Evolutionary conservation across 495 filamentous ascomycete species (phyloP).

Genomic region (Chaetomidium leptoderma): DNA sequence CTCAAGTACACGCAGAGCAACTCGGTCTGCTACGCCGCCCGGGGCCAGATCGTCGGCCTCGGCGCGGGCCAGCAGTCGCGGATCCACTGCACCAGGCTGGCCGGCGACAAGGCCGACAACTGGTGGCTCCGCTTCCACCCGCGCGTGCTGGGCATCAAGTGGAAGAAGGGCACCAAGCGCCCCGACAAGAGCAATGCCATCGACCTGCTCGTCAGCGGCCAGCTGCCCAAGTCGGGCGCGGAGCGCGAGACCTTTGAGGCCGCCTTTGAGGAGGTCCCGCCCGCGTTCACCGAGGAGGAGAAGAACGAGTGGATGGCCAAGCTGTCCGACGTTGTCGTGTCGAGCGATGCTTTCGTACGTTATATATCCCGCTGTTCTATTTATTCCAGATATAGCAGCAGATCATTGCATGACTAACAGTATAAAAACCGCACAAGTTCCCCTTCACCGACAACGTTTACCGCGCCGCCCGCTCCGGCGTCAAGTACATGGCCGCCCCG

Average conservation of each 20-base stretch:
- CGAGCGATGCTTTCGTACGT: slow-evolving; percentile 91
- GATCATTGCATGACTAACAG: no score
- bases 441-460: slow-evolving; percentile 98
- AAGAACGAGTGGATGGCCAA: slow-evolving; percentile 75
- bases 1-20: slow-evolving; percentile 98
- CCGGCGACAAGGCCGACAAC: slow-evolving; percentile 98
- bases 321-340: slow-evolving; percentile 76
- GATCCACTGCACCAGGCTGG: slow-evolving; percentile 96
- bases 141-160: slow-evolving; percentile 79
- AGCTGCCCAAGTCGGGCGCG: slow-evolving; percentile 71
- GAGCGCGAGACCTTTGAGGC: slow-evolving; percentile 84
- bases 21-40: slow-evolving; percentile 94
- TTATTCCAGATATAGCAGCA: no score
- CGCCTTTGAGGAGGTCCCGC: slow-evolving; percentile 87
- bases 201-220: slow-evolving; percentile 84
- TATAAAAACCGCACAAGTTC: slow-evolving; percentile 64
- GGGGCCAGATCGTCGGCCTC: slow-evolving; percentile 90
- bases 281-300: slow-evolving; percentile 77
- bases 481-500: slow-evolving; percentile 92
- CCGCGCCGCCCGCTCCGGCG: slow-evolving; percentile 79
- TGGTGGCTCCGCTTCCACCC: slow-evolving; percentile 99
- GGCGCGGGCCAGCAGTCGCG: slow-evolving; percentile 95
- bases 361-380: background rate
- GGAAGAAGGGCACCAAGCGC: slow-evolving; percentile 94
- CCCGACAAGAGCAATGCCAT: slow-evolving; percentile 98